These are phyloP conservation scores for Aspergillus avenaceus DNA, from an alignment of 495 filamentous ascomycete genomes.

Conservation along the genomic window DNA sequence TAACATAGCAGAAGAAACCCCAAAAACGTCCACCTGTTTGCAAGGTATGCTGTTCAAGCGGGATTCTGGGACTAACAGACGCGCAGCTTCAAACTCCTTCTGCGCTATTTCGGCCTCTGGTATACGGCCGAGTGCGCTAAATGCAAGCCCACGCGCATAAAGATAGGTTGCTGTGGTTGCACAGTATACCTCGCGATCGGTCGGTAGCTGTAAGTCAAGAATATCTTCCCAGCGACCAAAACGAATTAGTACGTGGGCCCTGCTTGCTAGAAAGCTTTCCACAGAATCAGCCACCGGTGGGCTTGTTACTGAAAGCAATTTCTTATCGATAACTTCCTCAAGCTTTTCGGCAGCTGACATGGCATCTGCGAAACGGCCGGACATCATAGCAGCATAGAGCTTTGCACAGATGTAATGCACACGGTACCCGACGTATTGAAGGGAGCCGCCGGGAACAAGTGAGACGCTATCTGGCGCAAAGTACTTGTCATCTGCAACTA, in stretches of 20 bases:
- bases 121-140: conserved; percentile 45
- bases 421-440: conserved; percentile 62
- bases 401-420: conserved; percentile 60
- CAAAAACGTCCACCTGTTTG: conserved; percentile 49
- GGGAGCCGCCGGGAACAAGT: conserved; percentile 49
- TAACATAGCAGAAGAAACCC: conserved; percentile 54
- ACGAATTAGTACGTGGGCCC: conserved; percentile 59
- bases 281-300: conserved; percentile 68
- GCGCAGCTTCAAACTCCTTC: conserved; percentile 38
- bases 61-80: conserved; percentile 41
- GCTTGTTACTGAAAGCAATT: conserved; percentile 51
- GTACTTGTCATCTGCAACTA: conserved; percentile 53
- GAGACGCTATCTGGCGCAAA: conserved; percentile 36
- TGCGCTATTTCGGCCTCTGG: conserved; percentile 39
- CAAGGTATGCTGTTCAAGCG: conserved; percentile 48
- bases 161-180: conserved; percentile 52
- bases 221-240: conserved; percentile 61
- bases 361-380: conserved; percentile 47
- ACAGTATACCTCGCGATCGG: conserved; percentile 49
- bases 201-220: conserved; percentile 39
- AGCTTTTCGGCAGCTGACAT: conserved; percentile 48
- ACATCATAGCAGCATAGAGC: conserved; percentile 65
- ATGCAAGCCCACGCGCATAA: conserved; percentile 57
- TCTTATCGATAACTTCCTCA: conserved; percentile 51
- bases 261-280: conserved; percentile 54